phyloP scores from a whole-genome alignment of 257 asterid species.

The Fraxinus excelsior region DNA sequence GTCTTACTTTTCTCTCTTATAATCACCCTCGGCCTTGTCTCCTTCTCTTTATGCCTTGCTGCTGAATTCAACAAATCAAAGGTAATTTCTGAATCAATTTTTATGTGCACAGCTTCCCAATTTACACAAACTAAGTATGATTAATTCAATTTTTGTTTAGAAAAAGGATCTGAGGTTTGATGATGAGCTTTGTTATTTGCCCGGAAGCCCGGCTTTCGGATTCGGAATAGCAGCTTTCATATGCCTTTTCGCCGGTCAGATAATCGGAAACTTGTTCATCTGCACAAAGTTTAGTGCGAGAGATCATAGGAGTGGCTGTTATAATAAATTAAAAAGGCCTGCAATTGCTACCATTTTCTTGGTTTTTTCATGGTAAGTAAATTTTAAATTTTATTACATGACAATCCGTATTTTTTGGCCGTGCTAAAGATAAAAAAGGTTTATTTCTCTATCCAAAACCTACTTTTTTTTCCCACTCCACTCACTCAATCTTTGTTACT shows the following conservation, averaged over 20 bases:
- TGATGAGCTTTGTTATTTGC: constrained; percentile 62
- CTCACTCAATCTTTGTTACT: not conserved
- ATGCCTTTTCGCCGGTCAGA: constrained; percentile 42
- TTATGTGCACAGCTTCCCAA: not conserved
- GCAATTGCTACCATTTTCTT: constrained; percentile 42
- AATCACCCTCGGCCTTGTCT: constrained; percentile 40
- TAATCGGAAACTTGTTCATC: constrained; percentile 46
- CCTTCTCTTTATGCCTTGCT: constrained; percentile 59
- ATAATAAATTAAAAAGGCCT: constrained; percentile 27
- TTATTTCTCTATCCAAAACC: not conserved
- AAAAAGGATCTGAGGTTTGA: constrained; percentile 63
- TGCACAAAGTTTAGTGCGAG: constrained; percentile 38
- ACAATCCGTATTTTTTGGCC: too few relatives aligned
- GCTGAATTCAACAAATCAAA: constrained; percentile 77
- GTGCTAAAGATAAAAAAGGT: not conserved
- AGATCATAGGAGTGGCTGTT: constrained; percentile 23
- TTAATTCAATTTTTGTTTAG: constrained; percentile 26
- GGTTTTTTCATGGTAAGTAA: constrained; percentile 61
- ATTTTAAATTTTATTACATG: not conserved
- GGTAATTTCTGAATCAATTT: constrained; percentile 28
- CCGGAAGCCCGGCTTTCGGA: constrained; percentile 49
- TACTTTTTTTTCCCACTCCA: not conserved
- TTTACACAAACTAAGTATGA: not conserved
- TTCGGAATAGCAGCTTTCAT: constrained; percentile 60
- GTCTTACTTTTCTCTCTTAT: constrained; percentile 30